phyloP scores from a whole-genome alignment of 192 early-diverging fungal species.

The Umbelopsis isabellina region DNA sequence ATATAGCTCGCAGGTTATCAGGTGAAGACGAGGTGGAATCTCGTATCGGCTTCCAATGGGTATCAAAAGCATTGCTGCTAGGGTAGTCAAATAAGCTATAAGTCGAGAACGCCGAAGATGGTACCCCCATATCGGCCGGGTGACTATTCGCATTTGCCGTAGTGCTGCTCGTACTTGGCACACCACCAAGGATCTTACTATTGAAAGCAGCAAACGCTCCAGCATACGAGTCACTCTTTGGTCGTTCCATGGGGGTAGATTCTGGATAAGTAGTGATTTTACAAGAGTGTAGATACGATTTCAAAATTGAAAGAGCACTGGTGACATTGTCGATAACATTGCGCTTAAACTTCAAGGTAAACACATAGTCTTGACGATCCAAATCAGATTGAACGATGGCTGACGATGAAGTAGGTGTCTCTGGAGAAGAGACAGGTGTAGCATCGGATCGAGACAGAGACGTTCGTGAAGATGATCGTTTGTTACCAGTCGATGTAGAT shows the following conservation, averaged over 20 bases:
- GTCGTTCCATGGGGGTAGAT: slow-evolving; percentile 41
- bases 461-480: not conserved
- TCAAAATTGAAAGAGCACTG: slow-evolving; percentile 37
- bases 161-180: not conserved
- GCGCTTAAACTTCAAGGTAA: slow-evolving; percentile 42
- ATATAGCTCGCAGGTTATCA: slow-evolving; percentile 22
- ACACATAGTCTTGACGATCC: slow-evolving; percentile 29
- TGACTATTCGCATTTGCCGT: not conserved
- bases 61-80: slow-evolving; percentile 26
- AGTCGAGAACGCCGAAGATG: slow-evolving; percentile 16
- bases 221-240: slow-evolving; percentile 44
- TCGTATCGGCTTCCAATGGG: slow-evolving; percentile 23
- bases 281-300: slow-evolving; percentile 28
- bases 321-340: slow-evolving; percentile 40
- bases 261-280: slow-evolving; percentile 36
- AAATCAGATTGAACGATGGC: not conserved
- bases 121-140: not conserved
- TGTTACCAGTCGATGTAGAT: not conserved
- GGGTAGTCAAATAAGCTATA: slow-evolving; percentile 25
- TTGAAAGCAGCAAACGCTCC: slow-evolving; percentile 68
- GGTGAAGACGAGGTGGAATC: slow-evolving; percentile 17
- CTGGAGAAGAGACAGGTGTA: slow-evolving; percentile 1
- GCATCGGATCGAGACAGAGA: not conserved
- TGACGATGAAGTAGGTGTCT: slow-evolving; percentile 17
- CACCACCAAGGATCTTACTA: slow-evolving; percentile 53